These are phyloP conservation scores for Pichia occidentalis DNA, from an alignment of 805 yeast genomes.

Conservation along the genomic window DNA sequence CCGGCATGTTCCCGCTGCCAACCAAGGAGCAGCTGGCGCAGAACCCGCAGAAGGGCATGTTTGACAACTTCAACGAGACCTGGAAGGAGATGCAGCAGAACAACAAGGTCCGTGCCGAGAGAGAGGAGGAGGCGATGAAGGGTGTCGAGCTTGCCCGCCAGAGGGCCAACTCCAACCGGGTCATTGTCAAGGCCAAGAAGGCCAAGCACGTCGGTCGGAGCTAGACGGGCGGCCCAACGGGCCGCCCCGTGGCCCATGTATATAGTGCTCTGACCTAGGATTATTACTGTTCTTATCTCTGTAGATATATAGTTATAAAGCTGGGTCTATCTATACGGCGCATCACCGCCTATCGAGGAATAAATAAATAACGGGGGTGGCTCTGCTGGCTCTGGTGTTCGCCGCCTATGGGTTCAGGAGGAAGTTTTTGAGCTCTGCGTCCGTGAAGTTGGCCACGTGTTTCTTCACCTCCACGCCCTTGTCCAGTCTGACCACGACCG, in stretches of 20 bases:
- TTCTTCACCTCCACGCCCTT: conserved; percentile 46
- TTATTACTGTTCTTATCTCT: no score
- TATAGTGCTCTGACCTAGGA: no score
- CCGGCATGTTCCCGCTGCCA: conserved; percentile 51
- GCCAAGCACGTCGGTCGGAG: no score
- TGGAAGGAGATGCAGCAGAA: conserved; percentile 29
- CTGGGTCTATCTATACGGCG: no score
- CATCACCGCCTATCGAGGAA: not conserved
- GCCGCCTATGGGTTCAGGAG: conserved; percentile 17
- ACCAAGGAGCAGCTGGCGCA: conserved; percentile 17
- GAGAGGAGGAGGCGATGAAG: conserved; percentile 22
- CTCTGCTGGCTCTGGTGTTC: not conserved
- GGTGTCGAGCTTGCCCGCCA: conserved; percentile 26
- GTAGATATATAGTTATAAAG: no score
- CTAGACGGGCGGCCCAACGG: no score
- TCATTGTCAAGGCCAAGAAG: conserved; percentile 25
- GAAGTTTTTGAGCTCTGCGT: conserved; percentile 37
- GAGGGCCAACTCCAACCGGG: conserved; percentile 23
- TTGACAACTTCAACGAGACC: conserved; percentile 26
- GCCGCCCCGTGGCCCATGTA: no score
- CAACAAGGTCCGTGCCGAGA: conserved; percentile 21
- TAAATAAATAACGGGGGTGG: not conserved
- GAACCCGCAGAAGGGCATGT: conserved; percentile 26
- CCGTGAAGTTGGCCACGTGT: conserved; percentile 42
- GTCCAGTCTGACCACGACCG: conserved; percentile 67